Conservation (phyloP, 2,329 filamentous ascomycete species). For the Chalara sp. region DNA sequence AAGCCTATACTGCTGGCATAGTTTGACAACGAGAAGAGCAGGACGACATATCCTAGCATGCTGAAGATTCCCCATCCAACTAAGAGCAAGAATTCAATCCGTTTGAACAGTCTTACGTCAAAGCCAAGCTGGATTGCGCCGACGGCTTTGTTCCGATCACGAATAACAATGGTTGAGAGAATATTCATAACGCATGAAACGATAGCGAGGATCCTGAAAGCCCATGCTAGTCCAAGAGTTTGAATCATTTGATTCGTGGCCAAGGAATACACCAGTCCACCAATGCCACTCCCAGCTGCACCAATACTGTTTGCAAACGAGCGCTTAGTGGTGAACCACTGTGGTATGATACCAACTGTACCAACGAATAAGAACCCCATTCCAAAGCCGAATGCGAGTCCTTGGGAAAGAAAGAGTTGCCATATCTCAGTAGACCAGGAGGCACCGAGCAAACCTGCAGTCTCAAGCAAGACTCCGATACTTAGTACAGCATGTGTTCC, state of each 20-base stretch:
- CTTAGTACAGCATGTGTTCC: conserved; percentile 60
- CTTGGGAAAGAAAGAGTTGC: conserved; percentile 72
- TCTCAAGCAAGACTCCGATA: conserved; percentile 57
- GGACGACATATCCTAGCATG: conserved; percentile 67
- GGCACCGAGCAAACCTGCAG: conserved; percentile 59
- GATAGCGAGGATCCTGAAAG: conserved; percentile 47
- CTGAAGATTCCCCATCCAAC: conserved; percentile 63
- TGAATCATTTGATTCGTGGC: conserved; percentile 48
- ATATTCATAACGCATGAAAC: conserved; percentile 58
- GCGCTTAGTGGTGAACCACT: conserved; percentile 52
- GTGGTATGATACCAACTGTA: conserved; percentile 54
- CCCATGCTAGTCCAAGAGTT: conserved; percentile 45
- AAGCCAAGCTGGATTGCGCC: conserved; percentile 63
- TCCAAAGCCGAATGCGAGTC: conserved; percentile 68
- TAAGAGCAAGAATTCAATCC: conserved; percentile 56
- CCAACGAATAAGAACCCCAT: conserved; percentile 69
- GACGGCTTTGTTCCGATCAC: conserved; percentile 65
- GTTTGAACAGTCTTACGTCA: conserved; percentile 53
- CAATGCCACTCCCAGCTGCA: conserved; percentile 61
- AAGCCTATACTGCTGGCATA: conserved; percentile 66
- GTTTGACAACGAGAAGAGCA: conserved; percentile 71
- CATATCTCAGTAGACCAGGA: conserved; percentile 63
- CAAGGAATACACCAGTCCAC: conserved; percentile 54
- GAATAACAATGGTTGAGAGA: conserved; percentile 54
- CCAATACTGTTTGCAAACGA: conserved; percentile 57